These are phyloP conservation scores for Saccharomycopsis crataegensis DNA, from an alignment of 1,139 yeast species.

Conservation along the genomic window DNA sequence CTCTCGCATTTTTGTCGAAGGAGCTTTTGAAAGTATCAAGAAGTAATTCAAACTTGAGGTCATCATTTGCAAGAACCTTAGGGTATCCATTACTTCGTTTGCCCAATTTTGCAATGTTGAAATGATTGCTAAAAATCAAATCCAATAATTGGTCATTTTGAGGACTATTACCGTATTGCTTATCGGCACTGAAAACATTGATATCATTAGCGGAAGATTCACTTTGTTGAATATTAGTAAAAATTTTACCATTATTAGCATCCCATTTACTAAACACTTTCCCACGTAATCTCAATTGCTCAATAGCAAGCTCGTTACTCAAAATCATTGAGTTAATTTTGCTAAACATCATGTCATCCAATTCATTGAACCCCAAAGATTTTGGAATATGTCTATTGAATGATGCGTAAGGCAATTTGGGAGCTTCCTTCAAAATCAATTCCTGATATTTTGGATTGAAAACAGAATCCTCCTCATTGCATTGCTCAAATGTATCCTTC, in stretches of 20 bases:
- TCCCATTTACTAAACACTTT: conserved; percentile 25
- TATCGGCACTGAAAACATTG: background rate
- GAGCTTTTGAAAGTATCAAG: conserved; percentile 12
- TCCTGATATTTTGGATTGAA: conserved; percentile 22
- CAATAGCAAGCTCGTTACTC: conserved; percentile 25
- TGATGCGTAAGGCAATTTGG: conserved; percentile 22
- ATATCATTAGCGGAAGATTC: background rate
- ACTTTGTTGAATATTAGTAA: background rate
- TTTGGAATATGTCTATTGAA: conserved; percentile 19
- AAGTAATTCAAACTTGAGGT: conserved; percentile 28
- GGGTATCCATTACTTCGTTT: conserved; percentile 20
- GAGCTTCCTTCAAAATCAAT: conserved; percentile 20
- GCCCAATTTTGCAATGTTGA: conserved; percentile 20
- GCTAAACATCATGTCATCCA: conserved; percentile 48
- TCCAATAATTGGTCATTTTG: background rate
- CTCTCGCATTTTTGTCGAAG: conserved; percentile 6
- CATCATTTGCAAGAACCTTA: conserved; percentile 17
- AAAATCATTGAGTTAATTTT: conserved; percentile 34
- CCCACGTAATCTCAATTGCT: conserved; percentile 25
- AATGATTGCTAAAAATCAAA: conserved; percentile 21
- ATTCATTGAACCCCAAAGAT: conserved; percentile 22
- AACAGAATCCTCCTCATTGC: conserved; percentile 31
- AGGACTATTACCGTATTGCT: background rate
- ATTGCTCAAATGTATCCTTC: conserved; percentile 47
- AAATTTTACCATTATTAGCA: conserved; percentile 10